Evolutionary conservation across 1,284 basidiomycete species (phyloP).

Genomic region (Earliella scabrosa): DNA sequence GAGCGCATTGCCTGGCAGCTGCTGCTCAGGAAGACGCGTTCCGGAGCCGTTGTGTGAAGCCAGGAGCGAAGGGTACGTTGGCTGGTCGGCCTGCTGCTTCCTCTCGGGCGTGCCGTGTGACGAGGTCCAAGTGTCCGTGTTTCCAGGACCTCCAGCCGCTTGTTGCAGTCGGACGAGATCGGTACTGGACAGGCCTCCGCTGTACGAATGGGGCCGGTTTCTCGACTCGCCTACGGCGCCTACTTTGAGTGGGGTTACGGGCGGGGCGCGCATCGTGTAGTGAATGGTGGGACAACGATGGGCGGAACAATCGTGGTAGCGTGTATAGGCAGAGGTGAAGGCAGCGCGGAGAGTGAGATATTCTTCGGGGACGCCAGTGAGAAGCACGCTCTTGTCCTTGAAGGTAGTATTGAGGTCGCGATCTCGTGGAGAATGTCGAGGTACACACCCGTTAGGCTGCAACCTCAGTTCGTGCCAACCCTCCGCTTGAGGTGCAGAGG

Average conservation of each 20-base stretch:
- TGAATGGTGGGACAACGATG: slow-evolving; percentile 58
- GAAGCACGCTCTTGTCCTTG: slow-evolving; percentile 97
- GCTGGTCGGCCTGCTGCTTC: slow-evolving; percentile 53
- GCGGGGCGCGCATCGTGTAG: slow-evolving; percentile 55
- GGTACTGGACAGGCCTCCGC: slow-evolving; percentile 70
- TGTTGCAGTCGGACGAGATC: slow-evolving; percentile 77
- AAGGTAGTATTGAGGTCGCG: slow-evolving; percentile 96
- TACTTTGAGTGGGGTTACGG: slow-evolving; percentile 56
- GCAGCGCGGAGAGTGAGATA: too few species aligned
- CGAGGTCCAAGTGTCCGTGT: slow-evolving; percentile 33
- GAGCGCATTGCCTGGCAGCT: slow-evolving; percentile 21
- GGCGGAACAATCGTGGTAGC: slow-evolving; percentile 77
- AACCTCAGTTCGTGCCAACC: slow-evolving; percentile 96
- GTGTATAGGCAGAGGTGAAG: too few species aligned
- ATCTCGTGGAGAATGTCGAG: slow-evolving; percentile 97
- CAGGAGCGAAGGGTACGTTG: slow-evolving; percentile 71
- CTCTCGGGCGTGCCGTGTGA: slow-evolving; percentile 37
- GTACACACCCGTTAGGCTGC: slow-evolving; percentile 94
- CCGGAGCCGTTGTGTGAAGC: slow-evolving; percentile 42
- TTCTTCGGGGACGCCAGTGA: slow-evolving; percentile 98
- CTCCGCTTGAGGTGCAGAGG: slow-evolving; percentile 96
- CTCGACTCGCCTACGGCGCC: slow-evolving; percentile 57
- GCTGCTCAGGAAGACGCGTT: slow-evolving; percentile 47
- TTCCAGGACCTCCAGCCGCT: slow-evolving; percentile 52
- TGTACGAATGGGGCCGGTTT: slow-evolving; percentile 80